Evolutionary conservation across 2,329 filamentous ascomycete species (phyloP).

Genomic region (Alternaria infectoria): DNA sequence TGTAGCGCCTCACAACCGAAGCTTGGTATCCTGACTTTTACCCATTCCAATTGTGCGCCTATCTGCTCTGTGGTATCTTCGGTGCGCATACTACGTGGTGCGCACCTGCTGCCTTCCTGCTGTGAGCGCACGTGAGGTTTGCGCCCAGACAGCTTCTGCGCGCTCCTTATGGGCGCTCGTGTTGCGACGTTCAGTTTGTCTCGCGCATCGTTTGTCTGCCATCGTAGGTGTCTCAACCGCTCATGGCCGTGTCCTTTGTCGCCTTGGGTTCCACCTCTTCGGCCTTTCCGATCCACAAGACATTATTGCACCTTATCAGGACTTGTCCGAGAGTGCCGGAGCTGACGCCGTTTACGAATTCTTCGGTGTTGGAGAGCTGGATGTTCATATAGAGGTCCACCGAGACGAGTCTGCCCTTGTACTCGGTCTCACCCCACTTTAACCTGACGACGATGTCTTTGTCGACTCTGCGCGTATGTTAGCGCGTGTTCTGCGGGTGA

Average conservation of each 20-base stretch:
- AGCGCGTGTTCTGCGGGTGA: background rate
- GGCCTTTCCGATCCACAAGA: slow-evolving; percentile 81
- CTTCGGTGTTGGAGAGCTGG: slow-evolving; percentile 87
- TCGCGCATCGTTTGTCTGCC: slow-evolving; percentile 1
- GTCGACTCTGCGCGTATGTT: slow-evolving; percentile 68
- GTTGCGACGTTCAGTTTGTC: background rate
- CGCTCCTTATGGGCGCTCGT: background rate
- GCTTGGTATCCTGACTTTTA: slow-evolving; percentile 11
- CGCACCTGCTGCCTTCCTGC: slow-evolving; percentile 1
- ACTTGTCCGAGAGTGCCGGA: slow-evolving; percentile 88
- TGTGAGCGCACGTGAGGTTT: background rate
- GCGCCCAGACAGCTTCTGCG: background rate
- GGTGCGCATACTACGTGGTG: slow-evolving; percentile 8
- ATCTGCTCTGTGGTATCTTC: slow-evolving; percentile 20
- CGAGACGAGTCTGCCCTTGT: slow-evolving; percentile 90
- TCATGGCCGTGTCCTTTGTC: slow-evolving; percentile 49
- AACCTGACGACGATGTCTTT: slow-evolving; percentile 89
- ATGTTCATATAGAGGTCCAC: slow-evolving; percentile 99
- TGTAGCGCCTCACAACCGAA: slow-evolving; percentile 4
- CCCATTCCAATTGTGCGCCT: slow-evolving; percentile 12
- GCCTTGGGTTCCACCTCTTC: slow-evolving; percentile 55
- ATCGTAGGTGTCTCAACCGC: slow-evolving; percentile 37
- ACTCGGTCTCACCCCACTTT: slow-evolving; percentile 98
- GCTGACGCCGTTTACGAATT: slow-evolving; percentile 87
- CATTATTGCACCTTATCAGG: slow-evolving; percentile 96